Evolutionary conservation across 345 rosid species (phyloP), one percentile per base, ranked within the genome.

Genomic region (Eutrema japonicum): DNA sequence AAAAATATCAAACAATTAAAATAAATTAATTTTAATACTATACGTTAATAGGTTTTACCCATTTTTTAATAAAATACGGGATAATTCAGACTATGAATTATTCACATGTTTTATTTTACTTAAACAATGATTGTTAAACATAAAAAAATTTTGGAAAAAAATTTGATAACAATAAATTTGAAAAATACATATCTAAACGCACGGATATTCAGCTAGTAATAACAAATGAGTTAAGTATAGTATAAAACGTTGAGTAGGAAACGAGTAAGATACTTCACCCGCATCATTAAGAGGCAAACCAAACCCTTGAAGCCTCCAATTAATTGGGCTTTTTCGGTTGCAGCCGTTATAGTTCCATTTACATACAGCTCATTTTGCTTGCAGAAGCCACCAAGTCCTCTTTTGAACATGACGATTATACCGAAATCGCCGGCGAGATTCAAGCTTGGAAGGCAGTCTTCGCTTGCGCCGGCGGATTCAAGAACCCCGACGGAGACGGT

Each of bases 391-490:
- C 46, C 46, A 48, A 51, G 42, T 53, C 78, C 38, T 43, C 70
- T 30, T 32, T 41, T 13, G 36, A 67, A 51, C 56, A 77, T 71
- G 80, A 71, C 74, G 74, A 53, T 69, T 77, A 70, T 50, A 27
- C 71, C 81, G 4, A 81, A 67, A 71, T 84, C 86, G 14, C 79
- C 90, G 48, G 78, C 80, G 41, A 72, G 84, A 68, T 88, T 90
- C 79, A 71, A 83, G 57, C 78, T 85, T 4, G 90, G 89, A 10
- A 80, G 66, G 78, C 93, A 86, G 42, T 83, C 96, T 3, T 90
- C 91, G 3, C 75, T 86, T 47, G 87, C 87, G 5, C 92, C 92
- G 64, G 88, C 92, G 64, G 88, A 80, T 64, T 72, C 64, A 26
- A 64, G 67, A 49, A 16, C 61, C 30, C 66, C 67, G 11, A 13